phyloP scores from a whole-genome alignment of 192 early-diverging fungal species.

The Umbelopsis isabellina region DNA sequence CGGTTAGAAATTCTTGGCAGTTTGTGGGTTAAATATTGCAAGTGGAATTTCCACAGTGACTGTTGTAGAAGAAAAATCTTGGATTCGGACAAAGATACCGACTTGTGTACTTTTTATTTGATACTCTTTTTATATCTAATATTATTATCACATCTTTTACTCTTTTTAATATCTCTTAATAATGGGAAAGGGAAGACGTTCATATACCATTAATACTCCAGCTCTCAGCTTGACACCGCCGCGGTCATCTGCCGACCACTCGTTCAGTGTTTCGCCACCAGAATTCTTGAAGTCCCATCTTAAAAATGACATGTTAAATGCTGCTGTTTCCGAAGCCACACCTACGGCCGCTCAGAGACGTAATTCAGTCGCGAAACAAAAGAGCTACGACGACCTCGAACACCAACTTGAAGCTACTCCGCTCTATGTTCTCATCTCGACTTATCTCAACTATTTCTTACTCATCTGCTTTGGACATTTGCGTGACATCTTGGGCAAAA shows the following conservation, averaged over 20 bases:
- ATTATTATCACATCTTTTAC: neutral
- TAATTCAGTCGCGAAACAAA: conserved; percentile 27
- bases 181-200: conserved; percentile 19
- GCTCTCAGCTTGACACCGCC: conserved; percentile 29
- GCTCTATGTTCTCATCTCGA: conserved; percentile 74
- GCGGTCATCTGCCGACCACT: conserved; percentile 33
- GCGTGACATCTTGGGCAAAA: conserved; percentile 79
- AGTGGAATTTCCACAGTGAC: neutral
- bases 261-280: conserved; percentile 18
- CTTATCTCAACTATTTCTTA: conserved; percentile 85
- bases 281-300: conserved; percentile 2
- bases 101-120: neutral
- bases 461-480: conserved; percentile 85
- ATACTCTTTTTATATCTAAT: neutral
- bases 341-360: conserved; percentile 34
- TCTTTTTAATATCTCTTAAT: conserved; percentile 4
- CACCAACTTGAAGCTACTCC: conserved; percentile 54
- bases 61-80: neutral
- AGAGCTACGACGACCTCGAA: conserved; percentile 43
- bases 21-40: no score
- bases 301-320: neutral
- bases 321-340: neutral
- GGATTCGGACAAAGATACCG: neutral
- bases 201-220: conserved; percentile 21
- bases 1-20: no score